A percentile compares a stretch with the other conserved stretches of the same genome.
Evolutionary conservation across 805 yeast genomes (phyloP).

Genomic region (Zygotorulaspora florentina): DNA sequence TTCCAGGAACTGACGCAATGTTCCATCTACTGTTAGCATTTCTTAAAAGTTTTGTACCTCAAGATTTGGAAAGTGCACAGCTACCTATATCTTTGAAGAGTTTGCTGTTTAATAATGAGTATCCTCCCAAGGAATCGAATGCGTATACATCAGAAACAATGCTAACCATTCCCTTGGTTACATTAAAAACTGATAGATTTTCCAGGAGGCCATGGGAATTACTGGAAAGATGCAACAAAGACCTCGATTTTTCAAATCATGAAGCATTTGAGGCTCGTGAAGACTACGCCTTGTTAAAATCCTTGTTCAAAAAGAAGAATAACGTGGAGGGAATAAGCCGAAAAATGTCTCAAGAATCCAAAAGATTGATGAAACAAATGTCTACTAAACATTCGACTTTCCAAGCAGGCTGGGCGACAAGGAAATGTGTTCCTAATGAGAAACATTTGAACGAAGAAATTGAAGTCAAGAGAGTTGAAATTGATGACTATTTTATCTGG

Average conservation of each 20-base stretch:
- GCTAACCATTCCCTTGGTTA: conserved; percentile 59
- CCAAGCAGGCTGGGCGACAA: conserved; percentile 41
- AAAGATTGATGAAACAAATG: conserved; percentile 46
- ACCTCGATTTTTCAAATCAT: conserved; percentile 65
- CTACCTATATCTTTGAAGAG: conserved; percentile 66
- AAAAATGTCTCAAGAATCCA: conserved; percentile 70
- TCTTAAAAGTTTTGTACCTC: conserved; percentile 70
- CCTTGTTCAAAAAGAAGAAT: conserved; percentile 58
- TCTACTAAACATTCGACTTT: conserved; percentile 39
- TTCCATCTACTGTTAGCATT: conserved; percentile 76
- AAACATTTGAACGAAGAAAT: conserved; percentile 30
- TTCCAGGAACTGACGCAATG: conserved; percentile 78
- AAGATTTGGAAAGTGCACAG: conserved; percentile 46
- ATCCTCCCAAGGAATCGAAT: conserved; percentile 62
- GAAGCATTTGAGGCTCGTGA: conserved; percentile 69
- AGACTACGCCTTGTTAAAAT: conserved; percentile 69
- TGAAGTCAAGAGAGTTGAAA: conserved; percentile 54
- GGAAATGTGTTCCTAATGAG: conserved; percentile 25
- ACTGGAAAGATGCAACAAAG: conserved; percentile 51
- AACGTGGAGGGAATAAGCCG: conserved; percentile 49
- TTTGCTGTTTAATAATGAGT: conserved; percentile 57
- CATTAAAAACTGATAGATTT: conserved; percentile 45
- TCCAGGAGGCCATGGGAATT: conserved; percentile 54
- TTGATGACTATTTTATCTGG: conserved; percentile 89
- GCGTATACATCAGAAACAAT: conserved; percentile 39